These are phyloP conservation scores for Suillus alpinus DNA, from an alignment of 768 basidiomycete species.

Conservation along the genomic window DNA sequence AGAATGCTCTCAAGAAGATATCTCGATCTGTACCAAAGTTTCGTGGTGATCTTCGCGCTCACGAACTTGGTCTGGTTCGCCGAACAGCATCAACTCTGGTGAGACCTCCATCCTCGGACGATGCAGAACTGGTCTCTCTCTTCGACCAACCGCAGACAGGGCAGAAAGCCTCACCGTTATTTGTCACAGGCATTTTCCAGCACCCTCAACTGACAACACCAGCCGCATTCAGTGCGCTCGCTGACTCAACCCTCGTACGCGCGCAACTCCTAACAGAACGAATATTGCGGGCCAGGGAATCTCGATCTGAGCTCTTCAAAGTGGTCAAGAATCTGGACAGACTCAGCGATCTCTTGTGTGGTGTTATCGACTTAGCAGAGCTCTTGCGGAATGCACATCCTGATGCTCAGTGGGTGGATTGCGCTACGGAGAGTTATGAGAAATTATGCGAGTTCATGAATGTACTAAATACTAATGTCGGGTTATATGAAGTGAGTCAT, in stretches of 20 bases:
- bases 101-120: slow-evolving; percentile 60
- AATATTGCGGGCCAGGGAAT: slow-evolving; percentile 71
- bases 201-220: slow-evolving; percentile 74
- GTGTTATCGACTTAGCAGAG: slow-evolving; percentile 95
- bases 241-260: slow-evolving; percentile 75
- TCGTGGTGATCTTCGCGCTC: slow-evolving; percentile 40
- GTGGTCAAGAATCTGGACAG: slow-evolving; percentile 96
- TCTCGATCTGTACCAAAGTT: slow-evolving; percentile 36
- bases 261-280: slow-evolving; percentile 83
- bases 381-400: slow-evolving; percentile 92
- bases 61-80: slow-evolving; percentile 18
- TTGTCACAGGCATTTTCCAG: slow-evolving; percentile 79
- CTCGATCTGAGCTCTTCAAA: slow-evolving; percentile 70
- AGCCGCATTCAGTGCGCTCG: slow-evolving; percentile 63
- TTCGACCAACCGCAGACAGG: slow-evolving; percentile 63
- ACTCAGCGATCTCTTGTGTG: slow-evolving; percentile 92
- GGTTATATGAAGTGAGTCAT: slow-evolving; percentile 77
- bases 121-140: slow-evolving; percentile 61
- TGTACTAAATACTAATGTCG: slow-evolving; percentile 89
- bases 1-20: slow-evolving; percentile 40
- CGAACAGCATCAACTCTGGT: slow-evolving; percentile 39
- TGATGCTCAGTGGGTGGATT: slow-evolving; percentile 76
- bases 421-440: slow-evolving; percentile 87
- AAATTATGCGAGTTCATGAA: slow-evolving; percentile 97
- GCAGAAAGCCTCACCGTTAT: slow-evolving; percentile 38